phyloP scores from a whole-genome alignment of 2,329 filamentous ascomycete genomes.

The Penicillium sp. region DNA sequence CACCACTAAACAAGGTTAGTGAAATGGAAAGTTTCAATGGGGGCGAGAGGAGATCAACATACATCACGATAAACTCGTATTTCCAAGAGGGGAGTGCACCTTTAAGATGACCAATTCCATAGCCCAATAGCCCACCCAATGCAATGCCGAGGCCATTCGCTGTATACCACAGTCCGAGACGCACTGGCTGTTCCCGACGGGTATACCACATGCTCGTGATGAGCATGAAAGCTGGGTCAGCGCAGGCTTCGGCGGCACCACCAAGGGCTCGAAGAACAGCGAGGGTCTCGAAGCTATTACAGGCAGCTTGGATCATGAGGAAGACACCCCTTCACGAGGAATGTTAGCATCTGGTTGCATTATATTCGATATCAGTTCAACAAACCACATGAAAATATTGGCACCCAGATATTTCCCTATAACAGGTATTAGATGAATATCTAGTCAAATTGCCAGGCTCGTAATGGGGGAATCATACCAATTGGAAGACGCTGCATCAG shows the following conservation, averaged over 20 bases:
- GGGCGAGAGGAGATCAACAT: not conserved
- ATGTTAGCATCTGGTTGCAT: not conserved
- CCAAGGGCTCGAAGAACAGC: conserved; percentile 57
- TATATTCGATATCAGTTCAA: not conserved
- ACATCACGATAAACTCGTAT: conserved; percentile 67
- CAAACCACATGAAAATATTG: conserved; percentile 58
- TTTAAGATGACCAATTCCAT: conserved; percentile 60
- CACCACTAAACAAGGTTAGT: conserved; percentile 31
- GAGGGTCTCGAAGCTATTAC: conserved; percentile 54
- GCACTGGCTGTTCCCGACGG: conserved; percentile 59
- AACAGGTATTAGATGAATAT: not conserved
- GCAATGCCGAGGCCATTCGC: conserved; percentile 61
- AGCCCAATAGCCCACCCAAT: conserved; percentile 56
- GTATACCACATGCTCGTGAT: conserved; percentile 68
- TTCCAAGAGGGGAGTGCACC: conserved; percentile 61
- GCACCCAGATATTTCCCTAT: conserved; percentile 53
- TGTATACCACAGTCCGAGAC: conserved; percentile 60
- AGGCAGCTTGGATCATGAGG: conserved; percentile 54
- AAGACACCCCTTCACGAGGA: conserved; percentile 42
- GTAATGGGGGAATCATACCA: conserved; percentile 27
- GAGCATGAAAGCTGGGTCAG: conserved; percentile 62
- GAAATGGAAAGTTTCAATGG: not conserved
- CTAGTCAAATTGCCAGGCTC: not conserved
- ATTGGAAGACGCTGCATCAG: conserved; percentile 53
- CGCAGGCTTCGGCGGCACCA: conserved; percentile 56